Evolutionary conservation across 805 yeast species (phyloP).

Genomic region (Ogataea corticis): DNA sequence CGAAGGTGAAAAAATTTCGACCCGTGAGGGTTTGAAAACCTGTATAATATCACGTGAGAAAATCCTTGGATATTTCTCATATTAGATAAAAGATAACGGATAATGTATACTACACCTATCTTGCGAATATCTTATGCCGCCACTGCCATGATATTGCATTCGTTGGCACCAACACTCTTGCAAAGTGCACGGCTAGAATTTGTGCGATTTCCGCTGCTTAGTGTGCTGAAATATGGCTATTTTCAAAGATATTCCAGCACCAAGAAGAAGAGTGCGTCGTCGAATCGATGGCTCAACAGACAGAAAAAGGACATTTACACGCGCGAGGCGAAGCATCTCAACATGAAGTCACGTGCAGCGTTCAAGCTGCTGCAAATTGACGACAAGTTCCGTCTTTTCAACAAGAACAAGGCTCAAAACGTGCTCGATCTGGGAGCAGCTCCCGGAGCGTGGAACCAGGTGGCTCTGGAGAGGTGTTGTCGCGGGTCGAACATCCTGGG

Average conservation of each 20-base stretch:
- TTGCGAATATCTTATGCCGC: too few species aligned
- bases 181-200: too few species aligned
- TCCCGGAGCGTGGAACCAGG: slow-evolving; percentile 95
- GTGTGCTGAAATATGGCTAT: neutral
- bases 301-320: slow-evolving; percentile 66
- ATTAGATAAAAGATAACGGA: neutral
- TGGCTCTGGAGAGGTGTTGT: slow-evolving; percentile 56
- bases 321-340: slow-evolving; percentile 60
- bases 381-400: slow-evolving; percentile 58
- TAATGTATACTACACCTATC: too few species aligned
- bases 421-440: slow-evolving; percentile 91
- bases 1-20: neutral
- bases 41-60: slow-evolving; percentile 2
- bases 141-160: too few species aligned
- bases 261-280: slow-evolving; percentile 43
- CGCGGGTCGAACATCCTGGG: slow-evolving; percentile 66
- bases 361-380: slow-evolving; percentile 80
- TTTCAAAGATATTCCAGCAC: slow-evolving; percentile 8
- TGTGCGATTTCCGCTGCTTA: too few species aligned
- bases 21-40: slow-evolving; percentile 1
- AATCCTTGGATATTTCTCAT: neutral
- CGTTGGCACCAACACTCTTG: too few species aligned
- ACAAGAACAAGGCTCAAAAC: slow-evolving; percentile 16
- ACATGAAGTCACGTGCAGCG: slow-evolving; percentile 85
- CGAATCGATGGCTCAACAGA: slow-evolving; percentile 73